phyloP scores from a whole-genome alignment of 2,329 filamentous ascomycete species.

The Microdochium bolleyi region DNA sequence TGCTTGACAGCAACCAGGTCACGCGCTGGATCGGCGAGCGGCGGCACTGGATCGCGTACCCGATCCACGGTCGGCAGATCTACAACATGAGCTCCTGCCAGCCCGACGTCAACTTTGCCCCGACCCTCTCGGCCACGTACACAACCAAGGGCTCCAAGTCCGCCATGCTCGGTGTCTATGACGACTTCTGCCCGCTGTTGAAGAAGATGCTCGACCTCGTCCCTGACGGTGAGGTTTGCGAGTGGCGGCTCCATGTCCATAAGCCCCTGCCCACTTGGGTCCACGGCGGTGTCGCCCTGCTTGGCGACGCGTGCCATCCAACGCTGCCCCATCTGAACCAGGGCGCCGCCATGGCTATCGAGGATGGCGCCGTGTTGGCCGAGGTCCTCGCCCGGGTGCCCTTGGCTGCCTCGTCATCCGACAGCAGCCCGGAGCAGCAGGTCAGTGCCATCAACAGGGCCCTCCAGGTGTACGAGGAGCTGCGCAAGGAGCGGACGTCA shows the following conservation, averaged over 20 bases:
- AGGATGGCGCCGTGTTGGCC: conserved; percentile 55
- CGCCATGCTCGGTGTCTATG: conserved; percentile 53
- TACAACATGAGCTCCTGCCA: conserved; percentile 59
- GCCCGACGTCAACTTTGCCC: conserved; percentile 51
- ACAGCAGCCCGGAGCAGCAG: conserved; percentile 13
- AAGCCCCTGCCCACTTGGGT: conserved; percentile 49
- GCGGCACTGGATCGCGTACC: conserved; percentile 72
- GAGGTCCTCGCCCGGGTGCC: conserved; percentile 36
- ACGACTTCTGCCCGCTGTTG: conserved; percentile 52
- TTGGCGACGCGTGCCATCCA: conserved; percentile 61
- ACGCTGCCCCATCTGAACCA: conserved; percentile 61
- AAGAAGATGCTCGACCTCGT: conserved; percentile 52
- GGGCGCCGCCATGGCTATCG: conserved; percentile 61
- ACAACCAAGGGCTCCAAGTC: conserved; percentile 55
- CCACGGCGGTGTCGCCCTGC: conserved; percentile 44
- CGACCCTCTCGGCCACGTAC: conserved; percentile 48
- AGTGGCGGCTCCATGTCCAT: conserved; percentile 56
- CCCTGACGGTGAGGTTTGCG: conserved; percentile 53
- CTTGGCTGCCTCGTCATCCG: conserved; percentile 5
- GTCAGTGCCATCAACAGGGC: conserved; percentile 32
- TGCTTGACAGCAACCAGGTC: conserved; percentile 60
- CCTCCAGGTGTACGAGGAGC: conserved; percentile 44
- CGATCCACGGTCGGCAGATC: conserved; percentile 57
- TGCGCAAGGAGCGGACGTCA: conserved; percentile 47
- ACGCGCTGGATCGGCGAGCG: conserved; percentile 70